Base-by-base conservation (phyloP, 306 rosid genomes). In the Argentina anserina region DNA sequence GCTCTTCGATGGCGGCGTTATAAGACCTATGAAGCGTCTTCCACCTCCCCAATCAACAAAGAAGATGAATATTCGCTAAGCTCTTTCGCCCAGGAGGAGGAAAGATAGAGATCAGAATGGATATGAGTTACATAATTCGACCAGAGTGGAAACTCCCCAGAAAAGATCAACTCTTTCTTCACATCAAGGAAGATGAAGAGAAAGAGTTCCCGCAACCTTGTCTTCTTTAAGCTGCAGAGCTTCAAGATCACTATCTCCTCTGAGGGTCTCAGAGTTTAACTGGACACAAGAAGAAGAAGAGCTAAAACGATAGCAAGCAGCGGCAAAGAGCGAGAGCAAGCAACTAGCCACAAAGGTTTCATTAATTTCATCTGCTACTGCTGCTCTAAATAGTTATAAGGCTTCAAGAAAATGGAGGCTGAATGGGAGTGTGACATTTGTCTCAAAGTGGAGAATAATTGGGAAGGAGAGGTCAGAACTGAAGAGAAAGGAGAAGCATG, bases 171-270 rank as follows among this genome's bases (percentile, higher is more conserved):
- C 67, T 34, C 43, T 33, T 34, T 62, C 67, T 62, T 62, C 67
- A 18, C 31, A 72, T 76, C 63, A 31, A 6, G 83, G 78, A 77
- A 87, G 94, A 77, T 94, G 90, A 11, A 86, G 94, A 72, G 91
- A 86, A 1, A 70, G 82, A 60, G 72, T 67, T 14, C 79, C 85
- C 0, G 49, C 76, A 1, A 46, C 46, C 4, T 7, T 69, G 9
- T 69, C 86, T 36, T 76, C 83, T 34, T 88, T 90, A 0, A 60
- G 85, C 29, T 75, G 89, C 1, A 89, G 97, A 79, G 59, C 78
- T 0, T 11, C 89, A 21, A 84, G 98, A 34, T 94, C 98, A 1
- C 82, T 78, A 29, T 91, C 98, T 52, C 98, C 98, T 17, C n/a
- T 59, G 49, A 87, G 91, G 79, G 70, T 69, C n/a, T 81, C 89